Percentiles rank a stretch among this genome's conserved stretches.
phyloP scores from a whole-genome alignment of 305 asterid genomes.

The Striga hermonthica region DNA sequence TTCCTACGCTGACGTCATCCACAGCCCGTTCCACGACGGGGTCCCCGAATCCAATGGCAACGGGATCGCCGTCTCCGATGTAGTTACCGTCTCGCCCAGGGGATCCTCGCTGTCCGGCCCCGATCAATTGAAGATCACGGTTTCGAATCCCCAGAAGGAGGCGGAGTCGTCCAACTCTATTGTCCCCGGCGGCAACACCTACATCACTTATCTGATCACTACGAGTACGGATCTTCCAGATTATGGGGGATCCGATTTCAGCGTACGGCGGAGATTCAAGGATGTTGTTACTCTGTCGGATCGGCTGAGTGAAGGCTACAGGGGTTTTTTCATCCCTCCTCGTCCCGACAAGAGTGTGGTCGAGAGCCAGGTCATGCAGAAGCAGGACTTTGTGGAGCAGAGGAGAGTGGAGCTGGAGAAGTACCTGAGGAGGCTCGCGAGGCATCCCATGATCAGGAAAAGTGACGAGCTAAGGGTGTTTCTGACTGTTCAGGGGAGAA shows the following conservation, averaged over 20 bases:
- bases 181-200: constrained; percentile 76
- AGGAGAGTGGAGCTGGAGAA: constrained; percentile 87
- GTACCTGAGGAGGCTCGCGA: constrained; percentile 70
- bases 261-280: constrained; percentile 75
- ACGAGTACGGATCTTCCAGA: constrained; percentile 64
- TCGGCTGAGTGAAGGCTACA: constrained; percentile 62
- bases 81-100: constrained; percentile 34
- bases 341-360: constrained; percentile 93
- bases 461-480: constrained; percentile 93
- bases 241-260: constrained; percentile 59
- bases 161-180: constrained; percentile 64
- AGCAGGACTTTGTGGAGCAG: constrained; percentile 95
- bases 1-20: constrained; percentile 50
- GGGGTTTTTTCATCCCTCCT: constrained; percentile 82
- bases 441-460: constrained; percentile 69
- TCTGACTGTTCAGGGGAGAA: constrained; percentile 74
- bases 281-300: constrained; percentile 86
- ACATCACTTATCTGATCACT: constrained; percentile 70
- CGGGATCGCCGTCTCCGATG: constrained; percentile 36
- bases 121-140: constrained; percentile 61
- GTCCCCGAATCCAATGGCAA: constrained; percentile 44
- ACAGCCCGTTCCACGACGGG: constrained; percentile 42
- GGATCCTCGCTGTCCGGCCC: constrained; percentile 46
- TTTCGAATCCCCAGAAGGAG: constrained; percentile 85
- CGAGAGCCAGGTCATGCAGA: constrained; percentile 97